Evolutionary conservation across 148 eudicot genomes (phyloP).

Genomic region (Cornus suecica): DNA sequence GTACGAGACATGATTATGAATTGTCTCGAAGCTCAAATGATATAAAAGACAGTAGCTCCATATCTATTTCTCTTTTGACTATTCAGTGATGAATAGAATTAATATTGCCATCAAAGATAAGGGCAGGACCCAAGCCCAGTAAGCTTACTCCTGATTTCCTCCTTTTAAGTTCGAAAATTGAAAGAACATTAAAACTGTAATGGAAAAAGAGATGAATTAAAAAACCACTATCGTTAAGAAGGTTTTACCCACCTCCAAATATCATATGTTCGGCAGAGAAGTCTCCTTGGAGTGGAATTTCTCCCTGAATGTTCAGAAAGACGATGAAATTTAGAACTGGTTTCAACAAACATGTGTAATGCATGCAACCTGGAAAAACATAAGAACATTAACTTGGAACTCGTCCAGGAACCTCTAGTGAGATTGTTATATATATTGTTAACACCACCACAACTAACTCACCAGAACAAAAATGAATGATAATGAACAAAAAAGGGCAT

Average conservation of each 20-base stretch:
- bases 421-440: neutral
- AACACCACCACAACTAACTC: neutral
- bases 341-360: neutral
- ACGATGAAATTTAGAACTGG: constrained; percentile 12
- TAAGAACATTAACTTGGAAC: neutral
- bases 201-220: constrained; percentile 2
- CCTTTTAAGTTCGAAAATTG: neutral
- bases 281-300: constrained; percentile 94
- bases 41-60: neutral
- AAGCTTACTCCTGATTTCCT: neutral
- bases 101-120: too few relatives aligned
- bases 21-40: neutral
- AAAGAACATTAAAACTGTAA: neutral
- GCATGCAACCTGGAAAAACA: neutral
- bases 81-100: too few relatives aligned
- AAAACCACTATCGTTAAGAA: neutral
- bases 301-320: constrained; percentile 57
- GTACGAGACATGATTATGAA: neutral
- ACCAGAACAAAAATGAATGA: too few relatives aligned
- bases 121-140: neutral
- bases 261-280: constrained; percentile 96
- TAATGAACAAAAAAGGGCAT: too few relatives aligned
- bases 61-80: neutral
- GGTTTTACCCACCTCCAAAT: constrained; percentile 66
- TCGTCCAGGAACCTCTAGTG: neutral